Evolutionary conservation across 129 eudicot genomes (phyloP).

Genomic region (Artemisia tridentata): DNA sequence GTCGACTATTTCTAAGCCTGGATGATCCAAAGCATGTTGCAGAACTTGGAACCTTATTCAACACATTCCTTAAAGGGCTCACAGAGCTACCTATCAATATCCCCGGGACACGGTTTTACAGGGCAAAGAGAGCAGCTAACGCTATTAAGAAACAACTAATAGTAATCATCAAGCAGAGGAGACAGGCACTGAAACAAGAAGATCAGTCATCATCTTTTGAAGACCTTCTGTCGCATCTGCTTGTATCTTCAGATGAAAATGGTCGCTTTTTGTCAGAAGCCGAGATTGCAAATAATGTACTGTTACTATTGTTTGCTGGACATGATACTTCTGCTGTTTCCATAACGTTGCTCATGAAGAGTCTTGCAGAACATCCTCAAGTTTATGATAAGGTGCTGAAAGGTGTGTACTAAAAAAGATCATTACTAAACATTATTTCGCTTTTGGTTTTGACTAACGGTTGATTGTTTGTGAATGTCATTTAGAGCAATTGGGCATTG

Average conservation of each 20-base stretch:
- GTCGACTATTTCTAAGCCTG: constrained; percentile 37
- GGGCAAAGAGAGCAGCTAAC: constrained; percentile 35
- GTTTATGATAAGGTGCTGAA: constrained; percentile 40
- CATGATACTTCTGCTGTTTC: constrained; percentile 50
- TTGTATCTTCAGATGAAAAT: constrained; percentile 39
- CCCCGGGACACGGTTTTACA: constrained; percentile 30
- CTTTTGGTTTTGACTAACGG: background rate
- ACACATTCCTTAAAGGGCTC: constrained; percentile 42
- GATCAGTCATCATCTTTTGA: constrained; percentile 1
- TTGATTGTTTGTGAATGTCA: background rate
- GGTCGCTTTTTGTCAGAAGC: constrained; percentile 40
- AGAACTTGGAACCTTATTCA: constrained; percentile 44
- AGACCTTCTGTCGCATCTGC: constrained; percentile 46
- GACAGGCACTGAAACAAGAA: constrained; percentile 26
- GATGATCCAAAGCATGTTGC: constrained; percentile 31
- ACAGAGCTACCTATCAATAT: background rate
- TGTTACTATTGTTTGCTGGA: constrained; percentile 46
- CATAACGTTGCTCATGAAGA: constrained; percentile 43
- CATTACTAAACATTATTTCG: background rate
- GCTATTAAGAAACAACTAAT: constrained; percentile 30
- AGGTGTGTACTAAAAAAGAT: constrained; percentile 27
- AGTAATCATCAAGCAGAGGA: constrained; percentile 32
- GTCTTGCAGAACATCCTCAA: constrained; percentile 46
- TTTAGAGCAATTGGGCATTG: constrained; percentile 43
- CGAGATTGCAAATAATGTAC: constrained; percentile 37